Base-by-base conservation (phyloP, 306 rosid genomes). In the Quercus variabilis region DNA sequence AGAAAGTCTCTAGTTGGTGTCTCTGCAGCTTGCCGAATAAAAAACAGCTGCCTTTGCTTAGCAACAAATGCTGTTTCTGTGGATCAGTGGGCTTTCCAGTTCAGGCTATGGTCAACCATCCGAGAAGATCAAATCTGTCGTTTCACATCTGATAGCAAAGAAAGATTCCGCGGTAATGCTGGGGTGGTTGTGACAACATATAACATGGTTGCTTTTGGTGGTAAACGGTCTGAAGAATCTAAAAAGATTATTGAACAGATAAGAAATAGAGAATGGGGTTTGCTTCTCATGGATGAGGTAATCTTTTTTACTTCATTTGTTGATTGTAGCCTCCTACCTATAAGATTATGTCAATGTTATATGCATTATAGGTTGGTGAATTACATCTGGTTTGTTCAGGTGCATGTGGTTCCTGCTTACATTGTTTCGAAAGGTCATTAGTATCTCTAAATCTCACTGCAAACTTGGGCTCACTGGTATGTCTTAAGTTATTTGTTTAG, bases 51-150 rank as follows among this genome's bases (percentile, higher is more conserved):
- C 74, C 97, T 94, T 76, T 94, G 99, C 90, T 85, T 94, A 80
- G 99, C 99, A 80, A 94, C 99, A 60, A 94, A 94, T 88, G 97
- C 97, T 78, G 99, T 94, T 64, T 94, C 99, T 33, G 97, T 94
- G 62, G 99, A 94, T 87, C 99, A 94, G 81, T 94, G 99, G 99
- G 97, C 99, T 72, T 94, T 94, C 81, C 97, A 94, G 91, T 92
- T 94, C 82, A 91, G 90, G 84, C 88, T 94, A 54, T 94, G 99
- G 99, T 94, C 99, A 81, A 91, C 93, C 82, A 94, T 92, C 49
- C 94, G 93, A 55, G 99, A 94, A 25, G 99, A 94, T 60, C 94
- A 94, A 30, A 92, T 94, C 55, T 94, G 99, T 80, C 97, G 99
- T 82, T 94, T 94, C 87, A 94, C 98, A 46, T 94, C 98, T 69